phyloP scores from a whole-genome alignment of 371 early-diverging fungal species.

The Lichtheimia ornata region DNA sequence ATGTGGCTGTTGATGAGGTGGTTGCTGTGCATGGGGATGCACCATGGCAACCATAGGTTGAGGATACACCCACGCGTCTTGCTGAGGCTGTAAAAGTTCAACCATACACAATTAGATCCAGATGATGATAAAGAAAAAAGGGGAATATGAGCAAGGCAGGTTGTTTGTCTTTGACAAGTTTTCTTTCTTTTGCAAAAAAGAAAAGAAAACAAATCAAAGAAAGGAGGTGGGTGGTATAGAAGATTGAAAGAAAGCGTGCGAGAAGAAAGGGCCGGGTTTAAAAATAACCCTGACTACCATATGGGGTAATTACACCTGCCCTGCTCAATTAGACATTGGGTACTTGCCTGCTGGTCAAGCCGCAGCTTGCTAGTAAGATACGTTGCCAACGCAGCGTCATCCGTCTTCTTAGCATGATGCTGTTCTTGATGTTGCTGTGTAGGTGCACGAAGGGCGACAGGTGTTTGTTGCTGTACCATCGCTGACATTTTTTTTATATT shows the following conservation, averaged over 20 bases:
- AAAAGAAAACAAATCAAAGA: constrained; percentile 16
- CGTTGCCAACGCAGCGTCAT: constrained; percentile 25
- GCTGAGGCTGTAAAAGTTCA: constrained; percentile 11
- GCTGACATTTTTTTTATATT: constrained; percentile 17
- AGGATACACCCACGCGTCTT: constrained; percentile 24
- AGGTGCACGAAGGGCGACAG: constrained; percentile 8
- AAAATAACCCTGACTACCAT: constrained; percentile 16
- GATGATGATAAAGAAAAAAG: not conserved
- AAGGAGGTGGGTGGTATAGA: constrained; percentile 6
- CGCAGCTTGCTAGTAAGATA: constrained; percentile 25
- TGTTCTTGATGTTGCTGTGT: constrained; percentile 5
- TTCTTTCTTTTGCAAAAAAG: constrained; percentile 13
- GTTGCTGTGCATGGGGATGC: constrained; percentile 22
- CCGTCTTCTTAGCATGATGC: constrained; percentile 8
- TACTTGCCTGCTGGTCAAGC: constrained; percentile 26
- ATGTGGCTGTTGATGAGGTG: constrained; percentile 3
- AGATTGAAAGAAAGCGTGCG: constrained; percentile 12
- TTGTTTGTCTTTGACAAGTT: not conserved
- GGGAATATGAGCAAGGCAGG: no score
- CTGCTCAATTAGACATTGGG: constrained; percentile 1
- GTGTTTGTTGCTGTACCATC: constrained; percentile 20
- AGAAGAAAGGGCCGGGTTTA: constrained; percentile 15
- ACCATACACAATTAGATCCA: constrained; percentile 1
- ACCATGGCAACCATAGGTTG: constrained; percentile 12
- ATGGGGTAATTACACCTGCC: constrained; percentile 11